Evolutionary conservation across 2,329 filamentous ascomycete genomes (phyloP), one percentile per base, ranked within the genome.

Genomic region (Epichloe gansuensis): DNA sequence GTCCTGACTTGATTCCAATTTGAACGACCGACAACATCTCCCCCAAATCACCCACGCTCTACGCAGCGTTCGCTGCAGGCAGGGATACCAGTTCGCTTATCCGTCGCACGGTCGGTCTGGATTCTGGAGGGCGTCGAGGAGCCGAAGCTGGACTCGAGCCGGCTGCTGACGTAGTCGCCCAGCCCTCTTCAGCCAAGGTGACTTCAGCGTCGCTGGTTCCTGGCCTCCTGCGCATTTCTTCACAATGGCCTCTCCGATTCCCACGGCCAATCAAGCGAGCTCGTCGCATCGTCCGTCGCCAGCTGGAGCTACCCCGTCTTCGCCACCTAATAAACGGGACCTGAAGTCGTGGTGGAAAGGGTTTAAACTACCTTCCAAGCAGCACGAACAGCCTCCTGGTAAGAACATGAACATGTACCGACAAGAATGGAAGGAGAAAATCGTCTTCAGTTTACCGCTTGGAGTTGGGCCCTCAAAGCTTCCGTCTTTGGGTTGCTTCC

Each of bases 321-420:
- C 88, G 43, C 88, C 87, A 52, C 88, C 88, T 34, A 88, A 83
- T 59, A 94, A 86, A 73, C 83, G 88, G 67, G 90, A 95, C 67
- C 75, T 97, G 61, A 86, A 90, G 61, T 94, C 88, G 55, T 98
- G 93, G 93, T 97, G 93, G 93, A 95, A 90, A 71, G 83, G 85
- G 62, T 97, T 98, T 73, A 93, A 93, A 72, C 80, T 86, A 51
- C 74, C 78, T 46, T 70, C 75, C 39, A 81, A 75, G 62, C 74
- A 76, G 54, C 75, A 80, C 52, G 79, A 82, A 59, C 50, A 55
- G 12, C 61, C 71, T 49, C 70, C 75, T 63, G 78, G 80, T 82
- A 77, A 49, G 55, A 46, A n/a, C 35, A 43, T 6, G 13, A 12
- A 38, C 3, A 15, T 31, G 4, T 31, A n/a, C 17, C 37, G n/a